Percentiles rank a stretch among this genome's conserved stretches.
phyloP scores from a whole-genome alignment of 768 basidiomycete species.

The Trametes maxima region DNA sequence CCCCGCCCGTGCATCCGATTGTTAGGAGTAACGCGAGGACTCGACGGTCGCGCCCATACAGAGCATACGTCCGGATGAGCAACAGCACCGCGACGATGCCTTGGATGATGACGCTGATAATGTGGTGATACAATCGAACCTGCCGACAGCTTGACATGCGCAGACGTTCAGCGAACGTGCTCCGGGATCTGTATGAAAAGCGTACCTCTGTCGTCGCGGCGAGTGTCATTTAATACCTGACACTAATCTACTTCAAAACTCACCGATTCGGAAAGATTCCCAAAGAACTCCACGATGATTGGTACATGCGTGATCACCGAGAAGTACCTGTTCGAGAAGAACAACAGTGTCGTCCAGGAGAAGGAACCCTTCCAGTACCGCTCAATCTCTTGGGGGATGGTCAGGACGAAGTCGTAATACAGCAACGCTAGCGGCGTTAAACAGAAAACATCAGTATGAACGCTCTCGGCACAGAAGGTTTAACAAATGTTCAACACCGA shows the following conservation, averaged over 20 bases:
- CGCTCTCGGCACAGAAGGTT: background rate
- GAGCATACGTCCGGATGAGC: slow-evolving; percentile 7
- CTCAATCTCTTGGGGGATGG: slow-evolving; percentile 44
- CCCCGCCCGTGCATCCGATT: background rate
- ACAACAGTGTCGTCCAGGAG: slow-evolving; percentile 22
- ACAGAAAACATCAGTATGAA: background rate
- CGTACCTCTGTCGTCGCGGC: background rate
- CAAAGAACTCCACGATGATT: slow-evolving; percentile 12
- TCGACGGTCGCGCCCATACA: slow-evolving; percentile 2
- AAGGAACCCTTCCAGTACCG: slow-evolving; percentile 42
- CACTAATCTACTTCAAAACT: background rate
- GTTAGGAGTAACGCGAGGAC: background rate
- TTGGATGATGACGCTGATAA: slow-evolving; percentile 4
- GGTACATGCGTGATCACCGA: slow-evolving; percentile 28
- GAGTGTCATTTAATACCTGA: no score
- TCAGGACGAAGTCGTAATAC: slow-evolving; percentile 50
- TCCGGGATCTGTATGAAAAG: background rate
- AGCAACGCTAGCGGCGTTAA: slow-evolving; percentile 28
- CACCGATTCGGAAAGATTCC: background rate
- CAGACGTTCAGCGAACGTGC: background rate
- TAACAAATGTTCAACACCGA: background rate
- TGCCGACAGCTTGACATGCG: background rate
- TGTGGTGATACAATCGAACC: slow-evolving; percentile 1
- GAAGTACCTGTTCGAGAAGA: slow-evolving; percentile 28
- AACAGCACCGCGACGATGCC: background rate